These are phyloP conservation scores for Fusarium cicatricum DNA, from an alignment of 2,329 filamentous ascomycete species.

Conservation along the genomic window DNA sequence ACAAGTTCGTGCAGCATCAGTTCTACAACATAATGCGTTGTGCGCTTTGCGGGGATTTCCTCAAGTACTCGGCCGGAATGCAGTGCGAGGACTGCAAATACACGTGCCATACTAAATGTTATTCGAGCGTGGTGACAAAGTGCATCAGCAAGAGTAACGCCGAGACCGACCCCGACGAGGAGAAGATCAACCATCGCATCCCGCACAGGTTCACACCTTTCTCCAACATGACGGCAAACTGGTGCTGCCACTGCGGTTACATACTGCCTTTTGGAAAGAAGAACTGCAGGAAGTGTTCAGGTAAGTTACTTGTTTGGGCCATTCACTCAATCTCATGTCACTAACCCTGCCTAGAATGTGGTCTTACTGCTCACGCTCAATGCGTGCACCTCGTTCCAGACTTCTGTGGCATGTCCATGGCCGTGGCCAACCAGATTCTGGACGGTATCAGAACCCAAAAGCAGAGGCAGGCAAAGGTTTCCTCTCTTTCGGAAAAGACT, in stretches of 20 bases:
- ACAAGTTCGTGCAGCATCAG: constrained; percentile 98
- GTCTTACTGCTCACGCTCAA: constrained; percentile 86
- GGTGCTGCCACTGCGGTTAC: constrained; percentile 99
- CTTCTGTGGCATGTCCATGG: constrained; percentile 99
- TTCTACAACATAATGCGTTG: constrained; percentile 99
- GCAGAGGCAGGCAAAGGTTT: constrained; percentile 66
- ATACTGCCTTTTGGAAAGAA: constrained; percentile 94
- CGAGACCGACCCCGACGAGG: constrained; percentile 97
- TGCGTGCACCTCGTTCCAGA: constrained; percentile 97
- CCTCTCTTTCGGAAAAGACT: constrained; percentile 70
- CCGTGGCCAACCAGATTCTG: constrained; percentile 91
- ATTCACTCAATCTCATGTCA: constrained; percentile 38
- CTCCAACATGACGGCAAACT: constrained; percentile 97
- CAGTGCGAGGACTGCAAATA: constrained; percentile 99
- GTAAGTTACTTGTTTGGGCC: constrained; percentile 55
- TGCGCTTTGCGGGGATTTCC: constrained; percentile 95
- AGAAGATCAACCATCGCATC: constrained; percentile 99
- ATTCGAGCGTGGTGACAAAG: constrained; percentile 95
- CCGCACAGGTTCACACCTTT: constrained; percentile 97
- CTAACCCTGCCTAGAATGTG: constrained; percentile 71
- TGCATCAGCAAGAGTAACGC: constrained; percentile 99
- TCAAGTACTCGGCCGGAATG: constrained; percentile 99
- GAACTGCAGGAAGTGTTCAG: constrained; percentile 90
- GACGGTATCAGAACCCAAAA: constrained; percentile 85
- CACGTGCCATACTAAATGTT: constrained; percentile 98